Evolutionary conservation across 2,329 filamentous ascomycete genomes (phyloP), one percentile per base, ranked within the genome.

Genomic region (Cordyceps cicadae): DNA sequence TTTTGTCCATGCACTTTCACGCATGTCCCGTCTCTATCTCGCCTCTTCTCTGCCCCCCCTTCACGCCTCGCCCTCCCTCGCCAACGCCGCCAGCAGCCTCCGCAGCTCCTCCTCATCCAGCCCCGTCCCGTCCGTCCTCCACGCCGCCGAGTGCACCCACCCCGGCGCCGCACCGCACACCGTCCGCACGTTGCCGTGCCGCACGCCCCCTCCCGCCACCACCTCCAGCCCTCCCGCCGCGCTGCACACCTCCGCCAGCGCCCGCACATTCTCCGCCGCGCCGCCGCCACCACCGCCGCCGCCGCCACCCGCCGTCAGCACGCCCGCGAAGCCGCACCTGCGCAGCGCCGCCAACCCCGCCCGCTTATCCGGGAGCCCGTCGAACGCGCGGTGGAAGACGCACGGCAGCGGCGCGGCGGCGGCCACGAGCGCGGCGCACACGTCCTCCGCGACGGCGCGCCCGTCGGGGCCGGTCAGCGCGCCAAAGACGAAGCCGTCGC

Each of bases 401-500:
- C 77, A 79, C 17, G 68, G 69, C 37, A 75, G 75, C 2, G 77
- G 79, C 7, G 63, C 66, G 0, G 81, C 77, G 15, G 72, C 68
- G 2, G 65, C 46, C 0, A 82, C 70, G 4, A 85, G 75, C 63
- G 2, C 39, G 57, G 66, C 77, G 81, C 50, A 72, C 66, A n/a
- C 68, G 64, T 7, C 66, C 12, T 37, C 63, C 64, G 84, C 77
- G n/a, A 83, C 62, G 17, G 52, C 63, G 29, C 43, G 19, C 7
- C n/a, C 6, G 2, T 19, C n/a, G 4, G n/a, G n/a, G n/a, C n/a
- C 3, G 8, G n/a, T 62, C 14, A 84, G 63, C 2, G 80, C 69
- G 5, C 82, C 82, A 64, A 85, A 82, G 8, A 85, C 81, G 64
- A 85, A 85, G 1, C 80, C 81, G 63, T 85, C 82, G 4, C 80